A percentile compares a stretch with the other conserved stretches of the same genome.
phyloP scores from a whole-genome alignment of 768 basidiomycete genomes.

The Rhodotorula diobovata region DNA sequence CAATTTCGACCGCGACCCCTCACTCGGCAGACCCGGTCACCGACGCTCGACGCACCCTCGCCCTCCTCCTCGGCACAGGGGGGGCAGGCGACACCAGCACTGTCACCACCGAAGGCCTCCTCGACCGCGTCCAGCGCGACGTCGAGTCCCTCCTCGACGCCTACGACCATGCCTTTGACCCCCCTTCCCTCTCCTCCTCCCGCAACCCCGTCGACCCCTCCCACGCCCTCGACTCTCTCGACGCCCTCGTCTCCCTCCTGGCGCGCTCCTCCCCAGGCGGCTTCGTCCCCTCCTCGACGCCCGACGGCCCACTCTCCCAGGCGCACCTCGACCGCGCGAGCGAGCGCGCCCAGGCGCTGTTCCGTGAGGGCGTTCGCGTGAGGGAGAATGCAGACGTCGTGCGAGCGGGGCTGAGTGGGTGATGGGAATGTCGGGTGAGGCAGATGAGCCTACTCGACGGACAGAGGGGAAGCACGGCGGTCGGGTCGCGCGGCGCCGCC shows the following conservation, averaged over 20 bases:
- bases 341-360: neutral
- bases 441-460: too few relatives aligned
- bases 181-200: neutral
- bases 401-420: neutral
- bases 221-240: constrained; percentile 1
- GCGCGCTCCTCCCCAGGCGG: constrained; percentile 13
- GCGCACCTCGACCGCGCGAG: neutral
- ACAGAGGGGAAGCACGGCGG: too few relatives aligned
- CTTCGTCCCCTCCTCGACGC: constrained; percentile 2
- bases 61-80: neutral
- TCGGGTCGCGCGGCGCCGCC: too few relatives aligned
- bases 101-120: neutral
- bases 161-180: neutral
- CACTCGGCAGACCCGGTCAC: neutral
- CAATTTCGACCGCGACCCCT: neutral
- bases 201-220: neutral
- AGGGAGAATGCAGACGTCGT: constrained; percentile 1
- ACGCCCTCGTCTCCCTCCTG: constrained; percentile 6
- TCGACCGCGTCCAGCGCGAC: constrained; percentile 4
- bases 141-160: neutral
- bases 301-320: neutral
- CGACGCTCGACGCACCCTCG: neutral
- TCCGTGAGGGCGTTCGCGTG: neutral
- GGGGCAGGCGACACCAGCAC: neutral
- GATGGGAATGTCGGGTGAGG: neutral